phyloP scores from a whole-genome alignment of 1,139 yeast species.

The Scheffersomyces illinoinensis region DNA sequence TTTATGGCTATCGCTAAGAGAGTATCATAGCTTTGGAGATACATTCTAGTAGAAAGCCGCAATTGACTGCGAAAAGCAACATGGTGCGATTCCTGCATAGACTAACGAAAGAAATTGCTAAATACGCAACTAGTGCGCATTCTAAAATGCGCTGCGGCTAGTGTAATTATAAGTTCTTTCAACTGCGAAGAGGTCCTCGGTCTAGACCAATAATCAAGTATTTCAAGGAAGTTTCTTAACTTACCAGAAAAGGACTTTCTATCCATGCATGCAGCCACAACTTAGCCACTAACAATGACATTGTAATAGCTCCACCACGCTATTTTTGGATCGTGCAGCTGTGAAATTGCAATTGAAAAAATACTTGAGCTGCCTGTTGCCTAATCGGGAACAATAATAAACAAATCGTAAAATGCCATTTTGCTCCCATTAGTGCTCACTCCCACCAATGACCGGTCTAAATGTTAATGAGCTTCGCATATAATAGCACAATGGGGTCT shows the following conservation, averaged over 20 bases:
- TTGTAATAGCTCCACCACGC: background rate
- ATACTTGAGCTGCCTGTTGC: slow-evolving; percentile 4
- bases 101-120: background rate
- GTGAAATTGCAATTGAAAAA: background rate
- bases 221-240: background rate
- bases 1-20: background rate
- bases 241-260: background rate
- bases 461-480: background rate
- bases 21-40: background rate
- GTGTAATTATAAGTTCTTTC: background rate
- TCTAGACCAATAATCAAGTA: background rate
- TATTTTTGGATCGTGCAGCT: background rate
- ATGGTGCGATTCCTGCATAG: background rate
- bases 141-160: background rate
- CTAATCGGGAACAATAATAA: slow-evolving; percentile 10
- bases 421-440: background rate
- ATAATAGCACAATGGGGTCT: background rate
- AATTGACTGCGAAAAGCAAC: background rate
- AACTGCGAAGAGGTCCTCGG: background rate
- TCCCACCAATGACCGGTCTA: background rate
- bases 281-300: background rate
- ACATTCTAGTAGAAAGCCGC: background rate
- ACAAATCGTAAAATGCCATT: slow-evolving; percentile 2
- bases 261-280: background rate
- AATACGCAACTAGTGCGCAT: background rate